Evolutionary conservation across 1,284 basidiomycete genomes (phyloP).

Genomic region (Moesziomyces sp.): DNA sequence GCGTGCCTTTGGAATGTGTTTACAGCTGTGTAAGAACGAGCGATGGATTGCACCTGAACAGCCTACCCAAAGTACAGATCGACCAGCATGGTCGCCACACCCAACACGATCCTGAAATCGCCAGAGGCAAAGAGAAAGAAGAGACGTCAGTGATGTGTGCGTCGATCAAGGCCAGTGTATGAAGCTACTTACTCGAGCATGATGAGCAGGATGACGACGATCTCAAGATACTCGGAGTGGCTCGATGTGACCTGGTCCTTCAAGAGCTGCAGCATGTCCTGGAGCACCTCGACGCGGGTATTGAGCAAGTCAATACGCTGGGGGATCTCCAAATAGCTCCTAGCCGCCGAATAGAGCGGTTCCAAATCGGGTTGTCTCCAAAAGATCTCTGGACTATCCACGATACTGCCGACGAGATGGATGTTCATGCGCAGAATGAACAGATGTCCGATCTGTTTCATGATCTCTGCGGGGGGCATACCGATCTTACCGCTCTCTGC

Average conservation of each 20-base stretch:
- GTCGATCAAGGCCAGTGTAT: background rate
- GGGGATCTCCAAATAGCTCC: conserved; percentile 88
- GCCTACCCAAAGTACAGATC: conserved; percentile 64
- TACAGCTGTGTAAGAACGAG: background rate
- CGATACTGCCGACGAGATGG: conserved; percentile 91
- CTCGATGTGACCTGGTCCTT: conserved; percentile 93
- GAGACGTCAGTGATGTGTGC: background rate
- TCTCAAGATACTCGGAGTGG: conserved; percentile 92
- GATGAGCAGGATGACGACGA: conserved; percentile 92
- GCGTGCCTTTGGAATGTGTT: background rate
- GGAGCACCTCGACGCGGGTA: conserved; percentile 89
- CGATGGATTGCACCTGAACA: no score
- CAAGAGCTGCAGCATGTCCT: conserved; percentile 94
- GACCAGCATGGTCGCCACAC: conserved; percentile 66
- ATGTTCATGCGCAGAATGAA: conserved; percentile 95
- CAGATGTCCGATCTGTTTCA: conserved; percentile 91
- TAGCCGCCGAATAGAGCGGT: conserved; percentile 89
- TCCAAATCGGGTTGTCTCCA: conserved; percentile 86
- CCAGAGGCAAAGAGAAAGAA: no score
- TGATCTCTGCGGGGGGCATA: conserved; percentile 79
- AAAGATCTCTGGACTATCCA: conserved; percentile 94
- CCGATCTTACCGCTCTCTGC: conserved; percentile 91
- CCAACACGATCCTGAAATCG: conserved; percentile 70
- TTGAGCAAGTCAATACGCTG: conserved; percentile 93
- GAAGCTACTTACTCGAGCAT: conserved; percentile 74